A percentile compares a stretch with the other conserved stretches of the same genome.
Evolutionary conservation across 2,329 filamentous ascomycete species (phyloP).

Genomic region (Botrytis deweyae): DNA sequence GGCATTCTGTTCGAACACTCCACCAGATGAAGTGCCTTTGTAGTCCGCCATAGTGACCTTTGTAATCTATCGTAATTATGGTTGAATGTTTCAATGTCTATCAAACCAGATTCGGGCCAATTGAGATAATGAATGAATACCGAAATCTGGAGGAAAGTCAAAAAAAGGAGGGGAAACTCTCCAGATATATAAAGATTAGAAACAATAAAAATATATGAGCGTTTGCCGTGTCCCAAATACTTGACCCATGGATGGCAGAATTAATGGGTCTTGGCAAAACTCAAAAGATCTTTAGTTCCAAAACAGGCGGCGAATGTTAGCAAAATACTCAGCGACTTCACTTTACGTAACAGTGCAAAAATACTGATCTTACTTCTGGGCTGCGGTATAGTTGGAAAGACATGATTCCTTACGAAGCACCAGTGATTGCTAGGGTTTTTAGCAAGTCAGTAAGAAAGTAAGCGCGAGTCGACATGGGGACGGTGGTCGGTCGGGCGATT

Average conservation of each 20-base stretch:
- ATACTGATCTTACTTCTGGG: neutral
- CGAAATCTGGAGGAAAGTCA: neutral
- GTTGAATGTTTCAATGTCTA: neutral
- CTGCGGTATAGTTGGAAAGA: neutral
- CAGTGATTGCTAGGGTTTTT: neutral
- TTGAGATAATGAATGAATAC: slow-evolving; percentile 5
- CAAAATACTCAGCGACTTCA: neutral
- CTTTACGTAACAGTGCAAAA: slow-evolving; percentile 17
- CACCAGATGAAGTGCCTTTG: slow-evolving; percentile 11
- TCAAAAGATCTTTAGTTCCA: slow-evolving; percentile 9
- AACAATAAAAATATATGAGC: slow-evolving; percentile 4
- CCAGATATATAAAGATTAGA: slow-evolving; percentile 5
- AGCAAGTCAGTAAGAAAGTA: neutral
- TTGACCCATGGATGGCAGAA: neutral
- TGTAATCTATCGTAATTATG: neutral
- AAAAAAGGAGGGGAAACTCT: neutral
- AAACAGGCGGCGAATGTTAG: slow-evolving; percentile 5
- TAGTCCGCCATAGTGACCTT: slow-evolving; percentile 13
- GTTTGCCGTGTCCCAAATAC: slow-evolving; percentile 9
- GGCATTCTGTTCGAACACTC: neutral
- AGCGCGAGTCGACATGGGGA: slow-evolving; percentile 7
- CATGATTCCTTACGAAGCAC: neutral
- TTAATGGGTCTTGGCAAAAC: slow-evolving; percentile 13
- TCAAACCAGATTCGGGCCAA: neutral
- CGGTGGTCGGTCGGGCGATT: slow-evolving; percentile 7